These are phyloP conservation scores for Apostasia ramifera DNA, from an alignment of 106 monocot species.

Conservation along the genomic window DNA sequence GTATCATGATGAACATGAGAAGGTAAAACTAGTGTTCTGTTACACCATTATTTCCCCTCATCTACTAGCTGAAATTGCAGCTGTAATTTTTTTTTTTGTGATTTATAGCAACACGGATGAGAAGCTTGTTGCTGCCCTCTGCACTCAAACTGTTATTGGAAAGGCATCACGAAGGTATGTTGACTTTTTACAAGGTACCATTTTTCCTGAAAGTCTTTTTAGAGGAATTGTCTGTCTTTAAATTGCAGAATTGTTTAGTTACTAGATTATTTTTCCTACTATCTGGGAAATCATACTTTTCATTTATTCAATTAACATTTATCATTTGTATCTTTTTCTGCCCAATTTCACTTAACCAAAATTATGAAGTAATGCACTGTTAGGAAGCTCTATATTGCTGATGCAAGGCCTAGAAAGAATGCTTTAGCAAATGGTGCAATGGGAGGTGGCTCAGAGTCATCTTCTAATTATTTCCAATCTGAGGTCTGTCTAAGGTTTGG, in stretches of 20 bases:
- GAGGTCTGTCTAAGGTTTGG: conserved; percentile 45
- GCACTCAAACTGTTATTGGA: conserved; percentile 30
- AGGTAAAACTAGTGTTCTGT: conserved; percentile 32
- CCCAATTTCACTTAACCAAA: background rate
- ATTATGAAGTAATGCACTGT: conserved; percentile 5
- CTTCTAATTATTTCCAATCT: conserved; percentile 89
- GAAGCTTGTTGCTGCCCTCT: conserved; percentile 92
- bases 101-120: conserved; percentile 86
- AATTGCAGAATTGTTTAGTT: too few species aligned
- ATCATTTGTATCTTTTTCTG: background rate
- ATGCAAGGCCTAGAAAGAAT: conserved; percentile 96
- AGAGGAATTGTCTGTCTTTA: too few species aligned
- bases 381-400: conserved; percentile 97
- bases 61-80: background rate
- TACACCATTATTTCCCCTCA: background rate
- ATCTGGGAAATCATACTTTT: background rate
- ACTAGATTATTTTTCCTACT: background rate
- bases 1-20: conserved; percentile 81
- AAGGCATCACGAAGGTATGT: conserved; percentile 44
- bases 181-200: too few species aligned
- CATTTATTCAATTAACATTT: background rate
- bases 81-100: background rate
- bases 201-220: too few species aligned
- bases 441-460: conserved; percentile 98
- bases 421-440: conserved; percentile 95